Evolutionary conservation across 805 yeast species (phyloP), one percentile per base, ranked within the genome.

Genomic region (Suhomyces kilbournensis): DNA sequence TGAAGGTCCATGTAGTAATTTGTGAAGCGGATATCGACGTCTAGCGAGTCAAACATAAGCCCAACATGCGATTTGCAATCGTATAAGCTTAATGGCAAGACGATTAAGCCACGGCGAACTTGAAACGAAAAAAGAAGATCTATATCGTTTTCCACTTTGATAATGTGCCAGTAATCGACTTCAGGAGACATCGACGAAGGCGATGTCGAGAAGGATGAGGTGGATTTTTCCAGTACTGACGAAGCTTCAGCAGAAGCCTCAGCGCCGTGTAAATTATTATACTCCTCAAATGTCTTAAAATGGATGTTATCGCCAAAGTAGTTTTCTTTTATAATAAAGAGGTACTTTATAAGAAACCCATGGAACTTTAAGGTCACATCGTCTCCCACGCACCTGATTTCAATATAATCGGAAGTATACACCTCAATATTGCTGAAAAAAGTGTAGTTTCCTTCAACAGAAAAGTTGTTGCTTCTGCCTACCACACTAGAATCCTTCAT

Each of bases 1-100:
- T 90, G 93, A 55, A 93, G 65, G 63, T 93, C 97, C 97, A 94
- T 92, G 63, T 93, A 94, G 67, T 88, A 94, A 60, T 90, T 88
- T 15, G 93, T 86, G 68, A 90, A 87, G 51, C 98, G 74, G n/a
- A 90, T 74, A 64, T 91, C 97, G 25, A 89, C 79, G 55, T 84
- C 90, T 43, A 92, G 71, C 17, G 78, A 74, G 20, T 85, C 84
- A 59, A 90, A 84, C 40, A 77, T 76, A 0, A 92, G 64, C 0
- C 86, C 82, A 20, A 88, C 60, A 61, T 84, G 86, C 0, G 86
- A 78, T 12, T 77, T 71, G 35, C 84, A 76, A 52, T 85, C 84
- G 62, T 89, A 92, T 7, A 90, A 67, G 53, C 84, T 80, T 12
- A 80, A 80, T 0, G 99, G 99, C 5, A 94, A 62, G 1, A 90